Base-by-base conservation (phyloP, 2,329 filamentous ascomycete genomes). In the Paramyrothecium sp. region DNA sequence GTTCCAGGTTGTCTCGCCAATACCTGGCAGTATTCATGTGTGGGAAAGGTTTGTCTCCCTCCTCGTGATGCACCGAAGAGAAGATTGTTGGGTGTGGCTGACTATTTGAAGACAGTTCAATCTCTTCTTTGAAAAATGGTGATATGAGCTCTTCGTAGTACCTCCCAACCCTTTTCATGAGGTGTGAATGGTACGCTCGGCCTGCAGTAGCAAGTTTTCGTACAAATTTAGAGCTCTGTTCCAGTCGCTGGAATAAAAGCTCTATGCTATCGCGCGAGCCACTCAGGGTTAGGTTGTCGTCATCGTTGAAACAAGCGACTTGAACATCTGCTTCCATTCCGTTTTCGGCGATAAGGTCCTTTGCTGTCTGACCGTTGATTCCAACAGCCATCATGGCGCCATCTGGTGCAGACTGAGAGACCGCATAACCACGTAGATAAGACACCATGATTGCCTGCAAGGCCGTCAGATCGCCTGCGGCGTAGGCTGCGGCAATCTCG, bases 401-500 rank as follows among this genome's bases (percentile, higher is more conserved):
- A 8, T 17, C 17, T 17, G 50, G 10, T 17, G 8, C 10, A 12
- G 34, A 33, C 19, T 34, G n/a, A 19, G 19, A 22, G 8, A 52
- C 26, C 16, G 50, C 50, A n/a, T 52, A 34, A 12, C 50, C 50
- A 33, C 50, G 50, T 16, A 26, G 11, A 20, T 52, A 52, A 10
- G 50, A 22, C 21, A 26, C 30, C 17, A 52, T 22, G 30, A 53
- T 64, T 54, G 48, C 62, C 54, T 54, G 55, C 60, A 2, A 22
- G 47, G 52, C 49, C 26, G 44, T 56, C 44, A 19, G 38, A 7
- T 54, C 44, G 22, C 57, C 60, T 11, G 61, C 55, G 13, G 61
- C 57, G 46, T 55, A 64, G 2, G 62, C 57, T 3, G 62, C 62
- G 3, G 51, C 57, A 11, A 65, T 65, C n/a, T 65, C 63, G 2